Percentiles rank a stretch among this genome's conserved stretches.
Evolutionary conservation across 108 stramenopile species (phyloP).

Genomic region (Conticribra guillardii): DNA sequence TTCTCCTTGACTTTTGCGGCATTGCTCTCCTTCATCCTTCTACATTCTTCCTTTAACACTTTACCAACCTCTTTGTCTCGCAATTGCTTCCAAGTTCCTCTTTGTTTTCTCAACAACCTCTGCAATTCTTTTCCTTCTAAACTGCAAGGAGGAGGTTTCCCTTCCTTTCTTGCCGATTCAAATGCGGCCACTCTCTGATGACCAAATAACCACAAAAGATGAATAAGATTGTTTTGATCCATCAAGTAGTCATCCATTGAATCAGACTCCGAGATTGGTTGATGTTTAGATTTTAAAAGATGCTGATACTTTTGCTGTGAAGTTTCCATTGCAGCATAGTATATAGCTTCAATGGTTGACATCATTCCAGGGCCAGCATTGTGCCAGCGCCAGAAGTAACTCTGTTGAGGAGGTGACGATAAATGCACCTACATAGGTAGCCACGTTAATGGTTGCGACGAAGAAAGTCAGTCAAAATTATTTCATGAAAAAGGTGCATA

Average conservation of each 20-base stretch:
- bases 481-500: no score
- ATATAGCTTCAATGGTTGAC: conserved; percentile 80
- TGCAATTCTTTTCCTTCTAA: conserved; percentile 64
- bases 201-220: conserved; percentile 80
- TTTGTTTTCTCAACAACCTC: conserved; percentile 37
- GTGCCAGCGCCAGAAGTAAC: conserved; percentile 86
- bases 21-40: conserved; percentile 2
- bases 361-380: conserved; percentile 73
- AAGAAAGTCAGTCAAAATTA: no score
- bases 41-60: conserved; percentile 19
- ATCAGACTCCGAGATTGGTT: conserved; percentile 9
- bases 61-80: conserved; percentile 28
- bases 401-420: conserved; percentile 55
- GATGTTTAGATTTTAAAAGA: background rate
- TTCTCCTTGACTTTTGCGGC: no score
- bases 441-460: no score
- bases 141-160: conserved; percentile 53
- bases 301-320: conserved; percentile 28
- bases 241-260: conserved; percentile 16
- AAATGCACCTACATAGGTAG: conserved; percentile 53
- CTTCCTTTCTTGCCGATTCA: conserved; percentile 14
- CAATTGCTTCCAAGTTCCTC: conserved; percentile 29
- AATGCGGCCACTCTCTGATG: conserved; percentile 62
- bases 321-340: conserved; percentile 66
- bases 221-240: conserved; percentile 47